Evolutionary conservation across 129 eudicot genomes (phyloP), one percentile per base, ranked within the genome.

Genomic region (Apium graveolens): DNA sequence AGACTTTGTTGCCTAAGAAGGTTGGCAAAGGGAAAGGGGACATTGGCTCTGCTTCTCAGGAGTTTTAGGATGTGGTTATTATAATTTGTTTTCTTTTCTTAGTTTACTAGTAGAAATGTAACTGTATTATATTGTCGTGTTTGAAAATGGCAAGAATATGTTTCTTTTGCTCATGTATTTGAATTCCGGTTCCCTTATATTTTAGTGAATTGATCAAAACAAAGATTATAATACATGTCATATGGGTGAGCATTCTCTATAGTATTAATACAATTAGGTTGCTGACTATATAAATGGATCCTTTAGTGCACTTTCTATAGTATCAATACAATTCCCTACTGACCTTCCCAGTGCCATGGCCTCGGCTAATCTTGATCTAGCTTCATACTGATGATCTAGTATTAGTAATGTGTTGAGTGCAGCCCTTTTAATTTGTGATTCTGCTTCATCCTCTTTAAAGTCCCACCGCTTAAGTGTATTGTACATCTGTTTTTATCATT

Each of bases 341-440:
- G 98, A 93, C 79, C 78, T 86, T 78, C 91, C 90, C 41, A 71
- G 83, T 27, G 84, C 71, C 97, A 93, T 91, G 83, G 97, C 90
- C 80, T 89, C 94, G 29, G 87, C 96, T 37, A 93, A 82, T 69
- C 70, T 83, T 10, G 86, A 86, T 71, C 82, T 86, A 31, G 94
- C 89, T 69, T 86, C 85, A 74, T 41, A 57, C 46, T 93, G 88
- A 31, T 79, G 85, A 65, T 75, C 77, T 78, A 87, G 79, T 81
- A 90, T 86, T 39, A 79, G 34, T 10, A 86, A 78, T 17, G 96
- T 74, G 76, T 83, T 85, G 24, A 88, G 81, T 66, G 82, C 89
- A 63, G 91, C 90, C 83, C 86, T 84, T 78, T 84, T 90, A 0
- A 86, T 72, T 69, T 68, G 78, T 43, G 69, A 66, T 75, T 80